Evolutionary conservation across 1,139 yeast genomes (phyloP), one percentile per base, ranked within the genome.

Genomic region (Candida freyschussii): DNA sequence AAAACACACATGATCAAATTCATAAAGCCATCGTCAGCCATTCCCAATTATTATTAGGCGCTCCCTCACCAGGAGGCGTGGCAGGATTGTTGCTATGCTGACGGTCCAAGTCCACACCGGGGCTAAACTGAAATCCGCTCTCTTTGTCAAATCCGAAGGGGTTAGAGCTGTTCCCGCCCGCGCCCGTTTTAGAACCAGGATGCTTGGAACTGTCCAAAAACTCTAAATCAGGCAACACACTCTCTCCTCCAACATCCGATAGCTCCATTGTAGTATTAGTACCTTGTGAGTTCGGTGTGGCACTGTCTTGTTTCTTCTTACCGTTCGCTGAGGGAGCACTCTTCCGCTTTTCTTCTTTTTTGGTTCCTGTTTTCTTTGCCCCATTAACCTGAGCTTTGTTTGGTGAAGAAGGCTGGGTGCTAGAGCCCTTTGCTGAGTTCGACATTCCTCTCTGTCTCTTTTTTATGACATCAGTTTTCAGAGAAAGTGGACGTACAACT

Each of bases 391-490:
- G 5, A 13, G 33, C n/a, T 17, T 33, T 28, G 17, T 22, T 33
- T 12, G 46, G 46, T 12, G 46, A 42, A 3, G 43, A 13, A 6
- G 46, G 41, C 21, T 30, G 37, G 1, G 33, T 21, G 11, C 26
- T 26, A 3, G 34, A 32, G n/a, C 26, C 17, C 24, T 40, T 40
- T 7, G 34, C 32, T 2, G 30, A 24, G 9, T 43, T 44, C 11
- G 44, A 34, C 7, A 30, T 29, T n/a, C 47, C 55, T 31, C 65
- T 45, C 36, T 61, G 63, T 48, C 97, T 70, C 52, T 87, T 84
- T 62, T 89, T 86, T 49, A 89, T 89, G 10, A 91, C 89, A 59
- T 89, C 96, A 0, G 96, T 86, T 55, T 89, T 89, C 51, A 89
- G 66, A 17, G 93, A 79, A 37, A 91, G 69, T 2, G 97, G 97